Evolutionary conservation across 352 stramenopile species (phyloP).

Genomic region (Pythium grandisporangium): DNA sequence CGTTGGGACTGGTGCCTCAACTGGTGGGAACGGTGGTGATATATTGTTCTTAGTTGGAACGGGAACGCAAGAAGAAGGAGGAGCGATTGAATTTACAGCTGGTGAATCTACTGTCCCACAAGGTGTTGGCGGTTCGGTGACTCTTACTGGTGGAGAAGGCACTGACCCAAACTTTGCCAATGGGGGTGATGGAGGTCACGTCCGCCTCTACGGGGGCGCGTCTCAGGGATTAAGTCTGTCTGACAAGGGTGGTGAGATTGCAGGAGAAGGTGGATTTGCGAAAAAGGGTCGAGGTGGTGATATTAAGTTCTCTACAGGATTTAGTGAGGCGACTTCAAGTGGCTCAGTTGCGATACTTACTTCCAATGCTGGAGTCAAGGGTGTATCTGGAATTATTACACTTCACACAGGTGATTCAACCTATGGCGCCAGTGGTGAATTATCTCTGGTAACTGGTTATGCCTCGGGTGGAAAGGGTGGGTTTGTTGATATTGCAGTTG

Average conservation of each 20-base stretch:
- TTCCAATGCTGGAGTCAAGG: conserved; percentile 44
- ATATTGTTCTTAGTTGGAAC: conserved; percentile 38
- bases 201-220: conserved; percentile 76
- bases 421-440: conserved; percentile 47
- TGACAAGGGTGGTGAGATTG: conserved; percentile 66
- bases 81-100: conserved; percentile 58
- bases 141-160: conserved; percentile 52
- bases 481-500: conserved; percentile 41
- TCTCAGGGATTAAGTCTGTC: conserved; percentile 52
- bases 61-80: conserved; percentile 43
- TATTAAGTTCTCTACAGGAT: conserved; percentile 37
- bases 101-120: conserved; percentile 35
- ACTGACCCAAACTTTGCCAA: conserved; percentile 49
- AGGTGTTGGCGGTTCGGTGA: conserved; percentile 34
- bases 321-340: conserved; percentile 39
- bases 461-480: conserved; percentile 47
- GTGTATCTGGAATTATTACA: conserved; percentile 32
- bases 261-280: conserved; percentile 62
- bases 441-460: conserved; percentile 44
- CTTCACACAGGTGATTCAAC: conserved; percentile 53
- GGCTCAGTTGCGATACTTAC: conserved; percentile 38
- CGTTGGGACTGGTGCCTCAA: conserved; percentile 39
- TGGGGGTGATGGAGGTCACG: conserved; percentile 81
- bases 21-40: conserved; percentile 49
- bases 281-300: conserved; percentile 44